These are phyloP conservation scores for Phialocephala sp. DNA, from an alignment of 2,329 filamentous ascomycete species.

Conservation along the genomic window DNA sequence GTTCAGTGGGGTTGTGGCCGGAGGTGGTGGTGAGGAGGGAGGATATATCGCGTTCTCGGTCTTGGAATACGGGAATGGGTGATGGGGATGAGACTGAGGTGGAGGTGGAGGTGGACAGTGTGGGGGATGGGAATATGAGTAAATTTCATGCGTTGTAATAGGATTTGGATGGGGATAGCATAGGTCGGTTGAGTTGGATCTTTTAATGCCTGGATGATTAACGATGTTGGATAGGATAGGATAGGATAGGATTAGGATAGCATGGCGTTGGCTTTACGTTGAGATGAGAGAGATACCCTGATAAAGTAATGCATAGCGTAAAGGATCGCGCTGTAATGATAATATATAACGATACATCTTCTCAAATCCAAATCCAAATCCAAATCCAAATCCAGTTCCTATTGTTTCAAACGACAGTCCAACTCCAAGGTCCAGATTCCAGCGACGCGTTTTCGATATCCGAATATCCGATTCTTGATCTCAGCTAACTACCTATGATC, in stretches of 20 bases:
- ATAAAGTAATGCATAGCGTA: too few species aligned
- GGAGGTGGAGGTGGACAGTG: not conserved
- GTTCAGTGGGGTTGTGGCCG: not conserved
- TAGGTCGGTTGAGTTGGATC: too few species aligned
- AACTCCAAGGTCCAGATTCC: too few species aligned
- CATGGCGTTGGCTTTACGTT: not conserved
- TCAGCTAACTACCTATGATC: too few species aligned
- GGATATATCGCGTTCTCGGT: not conserved
- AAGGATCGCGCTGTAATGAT: not conserved
- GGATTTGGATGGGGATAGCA: not conserved
- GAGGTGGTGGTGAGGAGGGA: not conserved
- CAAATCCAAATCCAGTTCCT: too few species aligned
- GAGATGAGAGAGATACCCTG: constrained; percentile 2
- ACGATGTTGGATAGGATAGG: too few species aligned
- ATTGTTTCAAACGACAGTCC: too few species aligned
- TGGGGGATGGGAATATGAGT: not conserved
- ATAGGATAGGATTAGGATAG: too few species aligned
- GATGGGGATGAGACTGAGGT: not conserved
- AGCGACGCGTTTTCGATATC: too few species aligned
- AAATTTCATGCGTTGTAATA: not conserved
- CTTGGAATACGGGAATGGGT: not conserved
- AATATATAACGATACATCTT: too few species aligned
- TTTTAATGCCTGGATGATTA: constrained; percentile 4
- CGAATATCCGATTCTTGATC: too few species aligned
- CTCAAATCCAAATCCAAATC: too few species aligned